Evolutionary conservation across 2,329 filamentous ascomycete genomes (phyloP).

Genomic region (Aspergillus jensenii): DNA sequence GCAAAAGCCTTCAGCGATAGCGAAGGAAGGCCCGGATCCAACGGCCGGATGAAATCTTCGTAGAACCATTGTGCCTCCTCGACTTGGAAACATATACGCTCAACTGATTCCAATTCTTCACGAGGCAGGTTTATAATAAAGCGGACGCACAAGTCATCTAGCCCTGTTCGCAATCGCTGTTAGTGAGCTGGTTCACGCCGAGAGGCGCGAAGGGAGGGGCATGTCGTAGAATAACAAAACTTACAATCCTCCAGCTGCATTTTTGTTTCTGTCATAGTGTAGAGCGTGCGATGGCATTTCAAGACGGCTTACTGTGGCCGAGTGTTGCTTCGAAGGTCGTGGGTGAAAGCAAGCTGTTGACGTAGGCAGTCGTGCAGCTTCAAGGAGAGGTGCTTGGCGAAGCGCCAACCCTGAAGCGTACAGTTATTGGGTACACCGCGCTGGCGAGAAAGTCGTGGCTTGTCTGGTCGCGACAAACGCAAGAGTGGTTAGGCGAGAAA

Average conservation of each 20-base stretch:
- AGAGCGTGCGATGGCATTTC: slow-evolving; percentile 62
- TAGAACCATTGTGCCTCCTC: slow-evolving; percentile 99
- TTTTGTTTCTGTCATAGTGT: slow-evolving; percentile 71
- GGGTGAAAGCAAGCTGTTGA: slow-evolving; percentile 19
- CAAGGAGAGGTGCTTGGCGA: slow-evolving; percentile 27
- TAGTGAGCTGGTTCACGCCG: slow-evolving; percentile 19
- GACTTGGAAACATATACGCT: slow-evolving; percentile 96
- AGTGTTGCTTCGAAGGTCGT: slow-evolving; percentile 23
- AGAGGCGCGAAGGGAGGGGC: not conserved
- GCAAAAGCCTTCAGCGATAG: slow-evolving; percentile 84
- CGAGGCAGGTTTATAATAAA: slow-evolving; percentile 96
- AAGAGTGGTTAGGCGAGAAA: slow-evolving; percentile 1
- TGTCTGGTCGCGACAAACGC: slow-evolving; percentile 3
- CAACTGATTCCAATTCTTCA: slow-evolving; percentile 84
- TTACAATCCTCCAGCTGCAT: slow-evolving; percentile 89
- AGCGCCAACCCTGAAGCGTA: slow-evolving; percentile 27
- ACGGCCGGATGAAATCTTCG: slow-evolving; percentile 95
- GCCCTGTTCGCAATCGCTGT: slow-evolving; percentile 57
- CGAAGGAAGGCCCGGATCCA: slow-evolving; percentile 80
- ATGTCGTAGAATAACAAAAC: slow-evolving; percentile 24
- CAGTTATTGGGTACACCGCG: not conserved
- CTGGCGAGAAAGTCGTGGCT: slow-evolving; percentile 3
- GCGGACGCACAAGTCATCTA: slow-evolving; percentile 96
- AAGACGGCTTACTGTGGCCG: slow-evolving; percentile 25
- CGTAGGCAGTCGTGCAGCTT: slow-evolving; percentile 26